phyloP scores from a whole-genome alignment of 2,329 filamentous ascomycete genomes.

The Dactylellina drechsleri region DNA sequence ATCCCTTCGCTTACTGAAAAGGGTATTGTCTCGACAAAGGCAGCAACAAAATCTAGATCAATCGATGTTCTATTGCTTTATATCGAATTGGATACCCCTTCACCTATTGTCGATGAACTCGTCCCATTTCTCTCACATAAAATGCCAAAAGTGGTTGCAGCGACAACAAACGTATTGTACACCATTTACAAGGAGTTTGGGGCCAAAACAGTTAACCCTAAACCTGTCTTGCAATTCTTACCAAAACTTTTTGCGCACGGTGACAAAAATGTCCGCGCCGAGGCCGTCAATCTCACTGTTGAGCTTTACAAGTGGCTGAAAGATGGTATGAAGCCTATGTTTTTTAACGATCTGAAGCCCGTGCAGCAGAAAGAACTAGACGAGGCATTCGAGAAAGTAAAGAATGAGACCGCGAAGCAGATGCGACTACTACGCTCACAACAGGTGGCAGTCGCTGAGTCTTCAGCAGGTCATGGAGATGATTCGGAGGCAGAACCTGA shows the following conservation, averaged over 20 bases:
- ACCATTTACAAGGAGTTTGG: conserved; percentile 93
- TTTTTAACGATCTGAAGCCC: conserved; percentile 94
- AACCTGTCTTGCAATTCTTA: conserved; percentile 85
- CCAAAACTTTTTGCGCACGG: conserved; percentile 94
- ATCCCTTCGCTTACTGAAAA: conserved; percentile 88
- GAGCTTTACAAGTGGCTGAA: conserved; percentile 97
- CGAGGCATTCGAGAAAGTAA: conserved; percentile 91
- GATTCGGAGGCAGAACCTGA: conserved; percentile 70
- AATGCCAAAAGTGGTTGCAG: conserved; percentile 86
- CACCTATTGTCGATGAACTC: conserved; percentile 88
- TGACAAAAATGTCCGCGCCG: conserved; percentile 96
- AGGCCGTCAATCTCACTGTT: conserved; percentile 88
- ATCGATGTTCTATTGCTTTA: conserved; percentile 88
- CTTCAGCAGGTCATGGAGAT: conserved; percentile 71
- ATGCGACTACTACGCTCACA: conserved; percentile 88
- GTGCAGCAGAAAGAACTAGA: conserved; percentile 95
- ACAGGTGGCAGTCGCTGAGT: conserved; percentile 81
- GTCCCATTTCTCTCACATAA: conserved; percentile 85
- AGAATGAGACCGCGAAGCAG: conserved; percentile 89
- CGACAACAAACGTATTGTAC: conserved; percentile 78
- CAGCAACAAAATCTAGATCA: conserved; percentile 86
- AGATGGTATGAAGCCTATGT: conserved; percentile 97
- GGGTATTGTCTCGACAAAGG: conserved; percentile 84
- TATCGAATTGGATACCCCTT: conserved; percentile 86
- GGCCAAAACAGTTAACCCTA: conserved; percentile 92